phyloP scores from a whole-genome alignment of 768 basidiomycete genomes.

The Leccinum uliginosum region DNA sequence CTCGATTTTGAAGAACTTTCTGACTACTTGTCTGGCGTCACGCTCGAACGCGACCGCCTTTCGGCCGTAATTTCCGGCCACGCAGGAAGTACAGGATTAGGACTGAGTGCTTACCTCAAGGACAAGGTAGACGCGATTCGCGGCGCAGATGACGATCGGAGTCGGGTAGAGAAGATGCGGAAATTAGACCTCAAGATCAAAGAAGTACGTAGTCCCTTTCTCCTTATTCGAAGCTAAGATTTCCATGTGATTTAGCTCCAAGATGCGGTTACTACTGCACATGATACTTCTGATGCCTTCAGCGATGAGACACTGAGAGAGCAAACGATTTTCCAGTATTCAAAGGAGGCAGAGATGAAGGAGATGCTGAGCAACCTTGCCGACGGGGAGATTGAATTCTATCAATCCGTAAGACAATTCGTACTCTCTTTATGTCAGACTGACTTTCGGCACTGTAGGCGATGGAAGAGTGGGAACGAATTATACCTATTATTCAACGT shows the following conservation, averaged over 20 bases:
- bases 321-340: constrained; percentile 83
- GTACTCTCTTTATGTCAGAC: constrained; percentile 1
- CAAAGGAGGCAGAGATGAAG: constrained; percentile 96
- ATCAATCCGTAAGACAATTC: constrained; percentile 63
- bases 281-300: constrained; percentile 95
- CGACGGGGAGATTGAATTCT: constrained; percentile 94
- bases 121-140: constrained; percentile 90
- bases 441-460: constrained; percentile 42
- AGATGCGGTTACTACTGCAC: constrained; percentile 92
- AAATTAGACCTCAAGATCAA: constrained; percentile 94
- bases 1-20: constrained; percentile 97
- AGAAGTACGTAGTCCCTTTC: constrained; percentile 52
- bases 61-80: constrained; percentile 88
- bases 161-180: constrained; percentile 88
- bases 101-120: constrained; percentile 83
- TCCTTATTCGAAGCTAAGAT: background rate
- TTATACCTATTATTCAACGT: constrained; percentile 89
- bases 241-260: constrained; percentile 57
- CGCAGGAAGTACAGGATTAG: constrained; percentile 78
- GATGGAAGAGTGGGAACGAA: constrained; percentile 97
- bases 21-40: constrained; percentile 90
- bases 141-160: constrained; percentile 90
- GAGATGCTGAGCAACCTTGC: constrained; percentile 86
- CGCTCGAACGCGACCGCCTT: constrained; percentile 87
- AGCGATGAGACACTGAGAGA: constrained; percentile 93